Evolutionary conservation across 129 eudicot species (phyloP).

Genomic region (Pulicaria dysenterica): DNA sequence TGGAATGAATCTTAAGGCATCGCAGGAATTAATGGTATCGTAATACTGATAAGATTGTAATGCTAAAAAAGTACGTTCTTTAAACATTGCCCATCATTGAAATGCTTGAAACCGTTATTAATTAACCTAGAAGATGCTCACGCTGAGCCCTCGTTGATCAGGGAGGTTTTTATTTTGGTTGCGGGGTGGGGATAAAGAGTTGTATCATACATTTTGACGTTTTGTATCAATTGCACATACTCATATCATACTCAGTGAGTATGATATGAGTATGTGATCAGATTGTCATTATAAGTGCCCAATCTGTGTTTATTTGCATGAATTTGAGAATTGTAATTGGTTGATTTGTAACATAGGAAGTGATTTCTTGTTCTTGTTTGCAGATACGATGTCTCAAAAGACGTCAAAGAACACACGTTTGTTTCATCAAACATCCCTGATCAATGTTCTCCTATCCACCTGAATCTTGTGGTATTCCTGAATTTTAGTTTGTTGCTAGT

Average conservation of each 20-base stretch:
- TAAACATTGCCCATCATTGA: background rate
- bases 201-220: no score
- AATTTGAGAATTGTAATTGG: background rate
- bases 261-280: background rate
- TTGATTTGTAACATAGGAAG: conserved; percentile 15
- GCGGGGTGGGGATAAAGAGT: no score
- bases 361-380: conserved; percentile 18
- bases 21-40: background rate
- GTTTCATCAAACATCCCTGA: conserved; percentile 64
- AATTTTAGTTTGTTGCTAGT: conserved; percentile 19
- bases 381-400: conserved; percentile 70
- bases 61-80: background rate
- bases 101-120: background rate
- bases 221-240: no score
- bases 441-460: conserved; percentile 84
- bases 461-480: conserved; percentile 83
- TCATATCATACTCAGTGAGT: background rate
- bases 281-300: background rate
- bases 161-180: no score
- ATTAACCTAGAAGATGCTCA: no score
- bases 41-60: background rate
- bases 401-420: conserved; percentile 48
- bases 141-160: no score
- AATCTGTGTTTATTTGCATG: conserved; percentile 1
- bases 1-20: background rate